These are phyloP conservation scores for Pittosporum tobira DNA, from an alignment of 129 eudicot species.

Conservation along the genomic window DNA sequence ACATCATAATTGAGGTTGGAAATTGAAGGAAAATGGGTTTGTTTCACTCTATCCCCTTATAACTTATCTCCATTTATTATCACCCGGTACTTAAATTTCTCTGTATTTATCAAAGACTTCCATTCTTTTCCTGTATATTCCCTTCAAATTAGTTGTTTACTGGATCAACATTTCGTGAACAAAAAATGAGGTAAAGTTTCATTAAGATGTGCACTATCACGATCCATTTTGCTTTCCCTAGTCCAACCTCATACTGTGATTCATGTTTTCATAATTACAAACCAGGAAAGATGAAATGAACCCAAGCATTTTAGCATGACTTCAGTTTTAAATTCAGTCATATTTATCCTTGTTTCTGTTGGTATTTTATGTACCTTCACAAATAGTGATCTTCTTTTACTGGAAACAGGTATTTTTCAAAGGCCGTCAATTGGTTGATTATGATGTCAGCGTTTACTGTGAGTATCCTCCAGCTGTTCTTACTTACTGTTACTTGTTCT, in stretches of 20 bases:
- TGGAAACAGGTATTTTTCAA: constrained; percentile 39
- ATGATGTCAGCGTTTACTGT: constrained; percentile 87
- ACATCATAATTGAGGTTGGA: constrained; percentile 20
- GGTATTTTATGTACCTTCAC: not conserved
- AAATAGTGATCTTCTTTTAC: not conserved
- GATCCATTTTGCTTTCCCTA: not conserved
- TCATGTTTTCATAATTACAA: not conserved
- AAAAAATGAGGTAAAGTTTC: not conserved
- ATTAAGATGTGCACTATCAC: not conserved
- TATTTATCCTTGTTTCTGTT: not conserved
- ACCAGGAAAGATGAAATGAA: not conserved
- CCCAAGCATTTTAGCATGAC: not conserved
- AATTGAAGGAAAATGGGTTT: constrained; percentile 8
- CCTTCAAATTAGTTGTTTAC: not conserved
- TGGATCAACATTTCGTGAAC: not conserved
- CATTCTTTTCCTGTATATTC: too few relatives aligned
- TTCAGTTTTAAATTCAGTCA: not conserved
- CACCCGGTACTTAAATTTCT: constrained; percentile 8
- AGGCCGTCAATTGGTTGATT: constrained; percentile 78
- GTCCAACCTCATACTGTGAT: constrained; percentile 13
- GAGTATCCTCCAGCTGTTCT: constrained; percentile 21
- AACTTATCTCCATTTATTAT: not conserved
- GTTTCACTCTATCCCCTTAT: not conserved
- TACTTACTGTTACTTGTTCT: not conserved
- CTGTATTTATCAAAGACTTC: not conserved